These are phyloP conservation scores for Maudiozyma pseudohumilis DNA, from an alignment of 805 yeast species.

Conservation along the genomic window DNA sequence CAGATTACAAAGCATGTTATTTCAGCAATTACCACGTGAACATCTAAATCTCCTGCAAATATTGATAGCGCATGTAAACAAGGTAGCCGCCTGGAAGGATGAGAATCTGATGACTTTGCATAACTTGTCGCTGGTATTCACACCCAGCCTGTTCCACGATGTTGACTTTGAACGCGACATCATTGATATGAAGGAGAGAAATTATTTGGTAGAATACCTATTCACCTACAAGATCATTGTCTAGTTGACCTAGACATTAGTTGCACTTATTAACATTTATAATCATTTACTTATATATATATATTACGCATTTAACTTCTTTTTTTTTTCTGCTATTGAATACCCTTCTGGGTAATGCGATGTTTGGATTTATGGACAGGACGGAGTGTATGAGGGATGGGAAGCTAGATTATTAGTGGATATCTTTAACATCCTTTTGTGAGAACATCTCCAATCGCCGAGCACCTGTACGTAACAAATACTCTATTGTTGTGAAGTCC, in stretches of 20 bases:
- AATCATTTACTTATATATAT: neutral
- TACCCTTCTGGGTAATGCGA: too few relatives aligned
- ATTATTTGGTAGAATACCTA: slow-evolving; percentile 66
- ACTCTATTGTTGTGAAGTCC: slow-evolving; percentile 80
- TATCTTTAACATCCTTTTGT: slow-evolving; percentile 61
- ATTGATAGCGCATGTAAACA: slow-evolving; percentile 55
- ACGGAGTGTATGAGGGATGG: neutral
- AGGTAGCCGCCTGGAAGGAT: slow-evolving; percentile 43
- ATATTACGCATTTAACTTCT: too few relatives aligned
- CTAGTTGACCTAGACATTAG: neutral
- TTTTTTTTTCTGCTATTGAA: too few relatives aligned
- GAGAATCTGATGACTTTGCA: slow-evolving; percentile 73
- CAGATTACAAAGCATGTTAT: slow-evolving; percentile 2
- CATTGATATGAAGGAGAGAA: slow-evolving; percentile 71
- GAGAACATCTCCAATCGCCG: slow-evolving; percentile 64
- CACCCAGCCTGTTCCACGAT: slow-evolving; percentile 84
- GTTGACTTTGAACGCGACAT: slow-evolving; percentile 72
- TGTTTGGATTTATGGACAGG: neutral
- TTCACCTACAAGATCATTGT: slow-evolving; percentile 19
- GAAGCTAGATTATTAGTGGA: slow-evolving; percentile 28
- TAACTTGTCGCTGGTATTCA: slow-evolving; percentile 85
- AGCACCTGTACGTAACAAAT: slow-evolving; percentile 66
- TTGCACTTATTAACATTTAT: neutral
- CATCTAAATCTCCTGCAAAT: slow-evolving; percentile 48
- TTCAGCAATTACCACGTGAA: slow-evolving; percentile 48